Conservation (phyloP, 2,329 filamentous ascomycete species). For the Emericellopsis cladophorae region DNA sequence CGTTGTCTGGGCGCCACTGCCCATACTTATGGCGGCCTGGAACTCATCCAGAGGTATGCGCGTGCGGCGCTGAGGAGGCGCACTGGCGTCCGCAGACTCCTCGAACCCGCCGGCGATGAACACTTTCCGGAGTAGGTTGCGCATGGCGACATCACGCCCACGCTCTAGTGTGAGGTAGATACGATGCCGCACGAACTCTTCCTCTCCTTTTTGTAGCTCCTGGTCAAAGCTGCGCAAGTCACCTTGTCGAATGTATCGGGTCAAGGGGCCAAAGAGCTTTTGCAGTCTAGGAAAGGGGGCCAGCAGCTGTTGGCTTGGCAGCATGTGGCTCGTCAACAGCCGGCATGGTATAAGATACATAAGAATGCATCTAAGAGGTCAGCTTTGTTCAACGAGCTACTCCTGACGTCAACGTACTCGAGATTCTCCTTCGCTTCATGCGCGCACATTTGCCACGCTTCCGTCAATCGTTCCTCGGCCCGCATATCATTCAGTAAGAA, state of each 20-base stretch:
- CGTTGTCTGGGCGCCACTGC: slow-evolving; percentile 49
- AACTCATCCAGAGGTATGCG: slow-evolving; percentile 78
- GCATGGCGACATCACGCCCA: slow-evolving; percentile 78
- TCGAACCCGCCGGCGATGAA: slow-evolving; percentile 78
- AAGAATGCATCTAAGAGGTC: slow-evolving; percentile 58
- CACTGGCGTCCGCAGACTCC: slow-evolving; percentile 56
- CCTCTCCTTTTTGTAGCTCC: slow-evolving; percentile 68
- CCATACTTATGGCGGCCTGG: slow-evolving; percentile 67
- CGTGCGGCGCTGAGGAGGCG: slow-evolving; percentile 53
- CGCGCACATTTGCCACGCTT: slow-evolving; percentile 75
- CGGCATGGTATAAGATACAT: slow-evolving; percentile 92
- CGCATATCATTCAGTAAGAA: slow-evolving; percentile 15
- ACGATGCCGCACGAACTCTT: slow-evolving; percentile 84
- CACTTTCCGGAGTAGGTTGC: slow-evolving; percentile 86
- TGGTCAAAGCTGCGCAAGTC: slow-evolving; percentile 75
- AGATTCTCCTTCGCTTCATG: slow-evolving; percentile 60
- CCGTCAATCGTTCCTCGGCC: slow-evolving; percentile 69
- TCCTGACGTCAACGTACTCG: slow-evolving; percentile 44
- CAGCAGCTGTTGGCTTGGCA: slow-evolving; percentile 63
- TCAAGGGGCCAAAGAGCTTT: slow-evolving; percentile 65
- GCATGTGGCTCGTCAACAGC: slow-evolving; percentile 73
- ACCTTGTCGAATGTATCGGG: slow-evolving; percentile 66
- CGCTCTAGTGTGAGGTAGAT: slow-evolving; percentile 93
- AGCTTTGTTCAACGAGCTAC: not conserved
- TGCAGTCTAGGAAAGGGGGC: slow-evolving; percentile 65